Evolutionary conservation across 352 stramenopile genomes (phyloP).

Genomic region (Phytophthora vignae): DNA sequence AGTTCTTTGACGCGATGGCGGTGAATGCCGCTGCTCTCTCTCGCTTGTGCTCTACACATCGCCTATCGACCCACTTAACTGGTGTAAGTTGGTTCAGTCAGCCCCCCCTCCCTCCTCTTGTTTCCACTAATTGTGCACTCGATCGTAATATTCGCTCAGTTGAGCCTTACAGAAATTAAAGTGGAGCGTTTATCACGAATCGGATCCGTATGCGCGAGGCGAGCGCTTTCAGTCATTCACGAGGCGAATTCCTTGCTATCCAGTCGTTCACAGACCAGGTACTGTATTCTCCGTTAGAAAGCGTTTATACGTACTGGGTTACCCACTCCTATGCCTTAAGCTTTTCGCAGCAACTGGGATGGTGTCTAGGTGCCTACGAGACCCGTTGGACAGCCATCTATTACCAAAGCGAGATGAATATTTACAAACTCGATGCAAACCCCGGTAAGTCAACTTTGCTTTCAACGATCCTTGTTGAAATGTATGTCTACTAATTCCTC

Average conservation of each 20-base stretch:
- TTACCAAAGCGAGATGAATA: slow-evolving; percentile 49
- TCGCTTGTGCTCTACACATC: slow-evolving; percentile 36
- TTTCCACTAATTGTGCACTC: no score
- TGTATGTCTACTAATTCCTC: neutral
- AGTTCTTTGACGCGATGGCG: slow-evolving; percentile 32
- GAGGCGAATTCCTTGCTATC: slow-evolving; percentile 13
- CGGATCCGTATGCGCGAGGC: slow-evolving; percentile 46
- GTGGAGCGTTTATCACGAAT: slow-evolving; percentile 46
- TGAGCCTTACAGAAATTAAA: slow-evolving; percentile 50
- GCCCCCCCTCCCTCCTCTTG: no score
- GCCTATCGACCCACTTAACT: slow-evolving; percentile 41
- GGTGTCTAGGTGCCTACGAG: slow-evolving; percentile 48
- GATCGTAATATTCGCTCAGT: slow-evolving; percentile 27
- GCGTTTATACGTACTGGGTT: no score
- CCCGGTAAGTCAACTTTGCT: no score
- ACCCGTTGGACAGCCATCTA: slow-evolving; percentile 60
- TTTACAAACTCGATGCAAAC: slow-evolving; percentile 61
- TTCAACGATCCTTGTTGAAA: no score
- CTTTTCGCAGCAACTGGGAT: slow-evolving; percentile 45
- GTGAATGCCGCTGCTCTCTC: slow-evolving; percentile 13
- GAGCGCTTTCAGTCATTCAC: slow-evolving; percentile 39
- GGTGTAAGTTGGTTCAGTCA: slow-evolving; percentile 19
- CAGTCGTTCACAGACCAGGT: slow-evolving; percentile 29
- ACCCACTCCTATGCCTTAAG: slow-evolving; percentile 24
- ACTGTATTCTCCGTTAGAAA: neutral